These are phyloP conservation scores for Talaromyces sp. DNA, from an alignment of 2,329 filamentous ascomycete genomes.

Conservation along the genomic window DNA sequence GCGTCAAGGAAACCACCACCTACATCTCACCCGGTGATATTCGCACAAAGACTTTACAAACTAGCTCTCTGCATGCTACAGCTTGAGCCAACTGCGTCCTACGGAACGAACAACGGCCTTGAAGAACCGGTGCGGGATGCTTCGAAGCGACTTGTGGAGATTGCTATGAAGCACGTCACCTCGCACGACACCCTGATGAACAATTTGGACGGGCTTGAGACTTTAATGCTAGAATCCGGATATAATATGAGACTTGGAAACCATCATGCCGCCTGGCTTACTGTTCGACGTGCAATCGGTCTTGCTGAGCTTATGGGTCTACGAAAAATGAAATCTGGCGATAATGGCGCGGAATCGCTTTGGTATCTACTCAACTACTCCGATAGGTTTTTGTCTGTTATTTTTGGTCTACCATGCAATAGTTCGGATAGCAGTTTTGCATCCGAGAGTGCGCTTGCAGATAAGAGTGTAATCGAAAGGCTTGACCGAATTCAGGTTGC, in stretches of 20 bases:
- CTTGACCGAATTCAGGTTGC: slow-evolving; percentile 20
- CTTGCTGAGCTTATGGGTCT: slow-evolving; percentile 49
- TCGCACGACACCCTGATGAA: slow-evolving; percentile 46
- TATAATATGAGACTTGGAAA: slow-evolving; percentile 53
- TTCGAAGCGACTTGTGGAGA: slow-evolving; percentile 17
- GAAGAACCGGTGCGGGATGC: slow-evolving; percentile 15
- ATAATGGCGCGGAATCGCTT: slow-evolving; percentile 21
- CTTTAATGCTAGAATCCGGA: slow-evolving; percentile 48
- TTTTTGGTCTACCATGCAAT: slow-evolving; percentile 49
- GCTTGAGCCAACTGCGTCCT: slow-evolving; percentile 5
- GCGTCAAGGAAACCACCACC: background rate
- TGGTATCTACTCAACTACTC: slow-evolving; percentile 40
- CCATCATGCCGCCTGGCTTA: slow-evolving; percentile 51
- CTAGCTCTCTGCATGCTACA: slow-evolving; percentile 23
- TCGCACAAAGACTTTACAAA: slow-evolving; percentile 21
- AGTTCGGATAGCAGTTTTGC: slow-evolving; percentile 24
- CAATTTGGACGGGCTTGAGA: slow-evolving; percentile 51
- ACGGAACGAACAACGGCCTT: slow-evolving; percentile 10
- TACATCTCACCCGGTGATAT: slow-evolving; percentile 13
- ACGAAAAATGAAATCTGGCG: slow-evolving; percentile 26
- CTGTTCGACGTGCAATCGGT: slow-evolving; percentile 47
- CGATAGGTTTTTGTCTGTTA: slow-evolving; percentile 50
- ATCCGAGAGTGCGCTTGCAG: background rate
- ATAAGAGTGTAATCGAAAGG: slow-evolving; percentile 9
- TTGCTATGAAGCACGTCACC: slow-evolving; percentile 31